A percentile compares a stretch with the other conserved stretches of the same genome.
Conservation (phyloP, 345 rosid species). For the Adansonia digitata region DNA sequence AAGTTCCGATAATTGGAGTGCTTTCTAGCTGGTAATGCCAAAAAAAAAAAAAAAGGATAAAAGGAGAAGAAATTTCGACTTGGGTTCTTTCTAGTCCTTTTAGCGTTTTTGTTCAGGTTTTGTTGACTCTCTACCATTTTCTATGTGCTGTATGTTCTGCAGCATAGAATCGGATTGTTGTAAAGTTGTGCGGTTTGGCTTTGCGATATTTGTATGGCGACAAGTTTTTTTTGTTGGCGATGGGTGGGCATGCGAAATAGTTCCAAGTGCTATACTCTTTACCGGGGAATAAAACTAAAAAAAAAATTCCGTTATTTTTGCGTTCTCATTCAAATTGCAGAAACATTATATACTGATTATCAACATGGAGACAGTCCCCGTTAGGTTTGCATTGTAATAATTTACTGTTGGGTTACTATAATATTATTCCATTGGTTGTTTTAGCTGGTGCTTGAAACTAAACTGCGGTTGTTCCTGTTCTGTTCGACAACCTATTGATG, state of each 20-base stretch:
- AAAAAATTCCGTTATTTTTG: background rate
- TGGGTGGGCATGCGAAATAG: conserved; percentile 10
- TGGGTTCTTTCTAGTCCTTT: background rate
- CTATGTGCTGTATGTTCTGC: conserved; percentile 31
- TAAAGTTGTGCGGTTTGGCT: conserved; percentile 24
- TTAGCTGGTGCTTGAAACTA: background rate
- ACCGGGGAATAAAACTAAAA: background rate
- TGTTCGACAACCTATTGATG: no score
- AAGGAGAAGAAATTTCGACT: background rate
- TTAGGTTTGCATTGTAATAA: background rate
- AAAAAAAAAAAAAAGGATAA: background rate
- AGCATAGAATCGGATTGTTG: conserved; percentile 25
- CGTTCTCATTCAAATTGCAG: background rate
- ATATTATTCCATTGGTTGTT: background rate
- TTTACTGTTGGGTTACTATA: background rate
- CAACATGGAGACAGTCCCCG: background rate
- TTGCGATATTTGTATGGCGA: background rate
- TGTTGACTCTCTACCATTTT: background rate
- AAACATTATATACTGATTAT: background rate
- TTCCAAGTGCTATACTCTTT: background rate
- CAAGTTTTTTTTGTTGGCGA: background rate
- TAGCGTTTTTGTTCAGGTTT: conserved; percentile 10
- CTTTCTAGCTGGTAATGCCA: conserved; percentile 44
- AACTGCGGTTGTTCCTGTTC: no score
- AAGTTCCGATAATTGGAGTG: conserved; percentile 55